phyloP scores from a whole-genome alignment of 1,139 yeast genomes.

The Nadsonia commutata region DNA sequence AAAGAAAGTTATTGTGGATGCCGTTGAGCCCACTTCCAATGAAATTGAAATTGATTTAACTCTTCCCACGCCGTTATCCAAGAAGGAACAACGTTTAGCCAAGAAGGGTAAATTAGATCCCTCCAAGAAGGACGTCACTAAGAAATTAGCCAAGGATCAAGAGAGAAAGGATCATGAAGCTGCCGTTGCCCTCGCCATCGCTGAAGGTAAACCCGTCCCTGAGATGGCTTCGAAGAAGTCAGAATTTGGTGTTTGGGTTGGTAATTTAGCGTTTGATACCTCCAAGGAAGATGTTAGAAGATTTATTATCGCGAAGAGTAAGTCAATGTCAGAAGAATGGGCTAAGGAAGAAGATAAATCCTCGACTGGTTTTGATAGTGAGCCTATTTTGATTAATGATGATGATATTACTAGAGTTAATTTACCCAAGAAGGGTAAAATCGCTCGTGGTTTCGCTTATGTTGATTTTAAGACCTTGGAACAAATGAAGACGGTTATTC shows the following conservation, averaged over 20 bases:
- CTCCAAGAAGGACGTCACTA: slow-evolving; percentile 18
- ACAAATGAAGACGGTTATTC: slow-evolving; percentile 51
- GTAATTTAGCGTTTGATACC: slow-evolving; percentile 80
- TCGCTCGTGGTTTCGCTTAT: slow-evolving; percentile 73
- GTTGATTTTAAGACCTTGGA: slow-evolving; percentile 58
- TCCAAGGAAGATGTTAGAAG: slow-evolving; percentile 56
- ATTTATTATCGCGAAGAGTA: slow-evolving; percentile 48
- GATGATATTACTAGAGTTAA: slow-evolving; percentile 27
- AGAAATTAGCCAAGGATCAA: slow-evolving; percentile 11
- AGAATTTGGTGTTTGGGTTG: slow-evolving; percentile 81
- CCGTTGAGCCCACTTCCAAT: slow-evolving; percentile 6
- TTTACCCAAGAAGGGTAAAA: slow-evolving; percentile 23
- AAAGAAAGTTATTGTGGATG: background rate
- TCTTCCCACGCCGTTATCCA: slow-evolving; percentile 72
- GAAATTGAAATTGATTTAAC: slow-evolving; percentile 73
- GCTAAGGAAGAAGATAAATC: slow-evolving; percentile 11
- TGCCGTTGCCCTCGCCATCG: slow-evolving; percentile 19
- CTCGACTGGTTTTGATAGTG: background rate
- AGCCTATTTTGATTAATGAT: slow-evolving; percentile 4
- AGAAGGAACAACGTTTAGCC: slow-evolving; percentile 75
- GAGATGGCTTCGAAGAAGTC: slow-evolving; percentile 28
- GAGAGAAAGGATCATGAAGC: slow-evolving; percentile 11
- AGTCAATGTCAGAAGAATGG: background rate
- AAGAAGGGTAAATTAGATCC: slow-evolving; percentile 37
- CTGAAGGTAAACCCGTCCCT: slow-evolving; percentile 20